Percentiles rank a stretch among this genome's conserved stretches.
phyloP scores from a whole-genome alignment of 2,329 filamentous ascomycete species.

The Trichoderma semiorbis region DNA sequence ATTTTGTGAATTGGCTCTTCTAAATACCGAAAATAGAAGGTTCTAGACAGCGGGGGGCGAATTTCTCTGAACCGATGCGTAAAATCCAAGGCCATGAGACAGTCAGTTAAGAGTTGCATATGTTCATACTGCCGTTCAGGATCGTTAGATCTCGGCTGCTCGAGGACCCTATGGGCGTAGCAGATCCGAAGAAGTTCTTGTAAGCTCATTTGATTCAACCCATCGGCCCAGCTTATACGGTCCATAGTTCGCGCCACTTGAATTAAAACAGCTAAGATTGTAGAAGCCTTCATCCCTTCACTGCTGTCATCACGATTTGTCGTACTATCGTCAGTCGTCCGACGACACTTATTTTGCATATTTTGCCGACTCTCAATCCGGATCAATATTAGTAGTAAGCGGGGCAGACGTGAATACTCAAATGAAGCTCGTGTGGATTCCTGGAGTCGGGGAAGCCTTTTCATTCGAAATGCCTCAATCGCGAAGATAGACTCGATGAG shows the following conservation, averaged over 20 bases:
- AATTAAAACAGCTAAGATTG: neutral
- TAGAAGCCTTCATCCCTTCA: neutral
- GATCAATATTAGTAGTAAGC: neutral
- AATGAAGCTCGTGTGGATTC: neutral
- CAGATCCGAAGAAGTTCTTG: neutral
- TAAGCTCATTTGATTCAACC: neutral
- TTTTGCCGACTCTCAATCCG: neutral
- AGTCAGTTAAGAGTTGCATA: neutral
- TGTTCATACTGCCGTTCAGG: neutral
- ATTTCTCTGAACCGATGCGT: neutral
- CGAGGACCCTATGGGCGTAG: neutral
- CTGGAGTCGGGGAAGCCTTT: neutral
- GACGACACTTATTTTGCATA: neutral
- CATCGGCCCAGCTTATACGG: neutral
- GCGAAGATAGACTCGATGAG: neutral
- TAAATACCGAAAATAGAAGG: neutral
- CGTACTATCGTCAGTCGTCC: neutral
- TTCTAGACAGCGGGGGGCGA: neutral
- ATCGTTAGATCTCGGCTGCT: neutral
- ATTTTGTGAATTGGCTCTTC: neutral
- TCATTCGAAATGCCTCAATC: neutral
- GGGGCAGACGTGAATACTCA: neutral
- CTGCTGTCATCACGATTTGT: neutral
- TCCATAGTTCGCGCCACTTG: neutral
- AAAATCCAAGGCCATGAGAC: neutral